These are phyloP conservation scores for Lablab purpureus DNA, from an alignment of 306 rosid genomes.

Conservation along the genomic window DNA sequence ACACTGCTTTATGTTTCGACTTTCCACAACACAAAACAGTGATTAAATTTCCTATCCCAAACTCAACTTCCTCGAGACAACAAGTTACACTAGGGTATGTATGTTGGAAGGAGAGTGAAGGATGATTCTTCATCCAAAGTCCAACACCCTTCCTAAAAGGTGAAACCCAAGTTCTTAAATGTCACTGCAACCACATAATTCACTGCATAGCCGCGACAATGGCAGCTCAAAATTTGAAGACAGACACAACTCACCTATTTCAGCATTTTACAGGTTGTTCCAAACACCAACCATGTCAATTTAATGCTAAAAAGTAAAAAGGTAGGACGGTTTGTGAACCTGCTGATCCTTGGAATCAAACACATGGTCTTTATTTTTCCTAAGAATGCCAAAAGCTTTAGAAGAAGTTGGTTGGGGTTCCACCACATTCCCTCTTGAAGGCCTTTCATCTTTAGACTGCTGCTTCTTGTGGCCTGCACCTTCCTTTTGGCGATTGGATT, in stretches of 20 bases:
- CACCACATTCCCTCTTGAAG: slow-evolving; percentile 48
- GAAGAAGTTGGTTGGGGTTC: slow-evolving; percentile 55
- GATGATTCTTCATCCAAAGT: not conserved
- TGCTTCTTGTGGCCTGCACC: slow-evolving; percentile 47
- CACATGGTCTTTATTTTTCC: slow-evolving; percentile 65
- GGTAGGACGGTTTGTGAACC: slow-evolving; percentile 47
- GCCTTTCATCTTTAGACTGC: slow-evolving; percentile 55
- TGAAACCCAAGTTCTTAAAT: not conserved
- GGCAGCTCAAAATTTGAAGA: not conserved
- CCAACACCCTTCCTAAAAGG: not conserved
- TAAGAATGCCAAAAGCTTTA: slow-evolving; percentile 66
- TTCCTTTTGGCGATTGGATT: slow-evolving; percentile 53
- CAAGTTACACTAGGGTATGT: not conserved
- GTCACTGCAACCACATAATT: not conserved
- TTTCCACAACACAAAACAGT: slow-evolving; percentile 23
- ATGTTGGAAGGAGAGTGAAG: not conserved
- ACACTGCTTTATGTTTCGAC: not conserved
- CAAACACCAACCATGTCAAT: not conserved
- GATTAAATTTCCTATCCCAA: slow-evolving; percentile 10
- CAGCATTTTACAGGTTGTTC: not conserved
- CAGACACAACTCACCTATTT: not conserved
- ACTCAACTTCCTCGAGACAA: not conserved
- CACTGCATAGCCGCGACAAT: not conserved
- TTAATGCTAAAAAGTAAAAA: not conserved
- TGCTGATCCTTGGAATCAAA: slow-evolving; percentile 68